phyloP scores from a whole-genome alignment of 345 rosid genomes.

The Eucalyptus microcorys region DNA sequence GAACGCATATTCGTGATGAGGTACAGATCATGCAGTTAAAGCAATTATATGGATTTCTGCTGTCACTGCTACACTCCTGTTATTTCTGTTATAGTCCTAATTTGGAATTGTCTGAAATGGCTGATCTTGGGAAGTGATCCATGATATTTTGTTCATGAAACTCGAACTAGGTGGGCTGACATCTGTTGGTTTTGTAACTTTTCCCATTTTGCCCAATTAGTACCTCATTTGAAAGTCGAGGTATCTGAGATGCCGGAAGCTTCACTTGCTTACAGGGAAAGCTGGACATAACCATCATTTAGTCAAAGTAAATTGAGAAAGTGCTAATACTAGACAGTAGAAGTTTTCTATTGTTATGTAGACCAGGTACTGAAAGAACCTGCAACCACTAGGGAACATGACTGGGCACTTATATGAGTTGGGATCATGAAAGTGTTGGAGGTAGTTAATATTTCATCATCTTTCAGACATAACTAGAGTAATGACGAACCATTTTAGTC shows the following conservation, averaged over 20 bases:
- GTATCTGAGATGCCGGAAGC: not conserved
- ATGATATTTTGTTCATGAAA: not conserved
- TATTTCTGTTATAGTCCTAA: not conserved
- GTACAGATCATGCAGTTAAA: slow-evolving; percentile 14
- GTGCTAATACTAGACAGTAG: not conserved
- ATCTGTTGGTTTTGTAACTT: not conserved
- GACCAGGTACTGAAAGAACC: not conserved
- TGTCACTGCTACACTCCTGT: not conserved
- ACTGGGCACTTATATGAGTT: not conserved
- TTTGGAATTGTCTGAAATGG: not conserved
- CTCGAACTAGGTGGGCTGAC: not conserved
- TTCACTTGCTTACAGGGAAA: not conserved
- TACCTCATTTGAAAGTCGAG: not conserved
- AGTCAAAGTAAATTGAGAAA: not conserved
- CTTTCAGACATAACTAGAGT: not conserved
- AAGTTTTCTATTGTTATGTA: not conserved
- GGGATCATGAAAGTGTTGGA: not conserved
- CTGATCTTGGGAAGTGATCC: not conserved
- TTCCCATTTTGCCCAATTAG: not conserved
- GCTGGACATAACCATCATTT: not conserved
- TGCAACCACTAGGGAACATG: not conserved
- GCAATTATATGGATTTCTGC: not conserved
- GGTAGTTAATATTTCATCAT: not conserved
- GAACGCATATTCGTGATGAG: slow-evolving; percentile 94
- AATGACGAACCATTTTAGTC: not conserved